These are phyloP conservation scores for Gossypium schwendimanii DNA, from an alignment of 441 rosid genomes.

Conservation along the genomic window DNA sequence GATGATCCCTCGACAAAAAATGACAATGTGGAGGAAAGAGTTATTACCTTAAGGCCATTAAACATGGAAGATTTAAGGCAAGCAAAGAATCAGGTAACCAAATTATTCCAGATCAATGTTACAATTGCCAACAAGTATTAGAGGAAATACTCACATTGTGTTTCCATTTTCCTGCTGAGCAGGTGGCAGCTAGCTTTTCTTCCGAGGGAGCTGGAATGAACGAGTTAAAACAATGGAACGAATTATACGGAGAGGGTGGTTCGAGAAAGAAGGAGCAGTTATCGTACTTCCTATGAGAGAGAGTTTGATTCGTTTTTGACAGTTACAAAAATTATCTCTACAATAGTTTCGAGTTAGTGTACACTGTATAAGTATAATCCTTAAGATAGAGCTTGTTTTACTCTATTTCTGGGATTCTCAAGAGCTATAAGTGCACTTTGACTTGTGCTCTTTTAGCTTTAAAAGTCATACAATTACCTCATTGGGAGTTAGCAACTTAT, in stretches of 20 bases:
- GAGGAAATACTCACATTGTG: not conserved
- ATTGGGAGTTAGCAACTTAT: no score
- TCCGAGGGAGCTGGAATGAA: constrained; percentile 59
- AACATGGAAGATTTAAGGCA: constrained; percentile 34
- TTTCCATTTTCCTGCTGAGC: constrained; percentile 13
- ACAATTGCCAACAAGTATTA: not conserved
- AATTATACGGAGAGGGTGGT: constrained; percentile 71
- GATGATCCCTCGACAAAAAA: constrained; percentile 21
- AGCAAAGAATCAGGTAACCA: constrained; percentile 66
- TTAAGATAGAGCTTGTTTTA: no score
- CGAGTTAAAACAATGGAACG: constrained; percentile 86
- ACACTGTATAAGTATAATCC: no score
- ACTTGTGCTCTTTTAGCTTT: not conserved
- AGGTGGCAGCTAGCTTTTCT: constrained; percentile 79
- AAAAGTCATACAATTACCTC: not conserved
- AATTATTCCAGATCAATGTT: not conserved
- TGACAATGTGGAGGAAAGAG: constrained; percentile 35
- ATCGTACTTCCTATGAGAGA: constrained; percentile 52
- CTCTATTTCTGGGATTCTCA: no score
- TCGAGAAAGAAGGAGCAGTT: constrained; percentile 78
- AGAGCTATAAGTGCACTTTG: no score
- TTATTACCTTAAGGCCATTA: constrained; percentile 54
- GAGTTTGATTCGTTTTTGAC: not conserved
- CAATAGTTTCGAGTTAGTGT: no score
- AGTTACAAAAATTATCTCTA: not conserved